Percentiles rank a stretch among this genome's conserved stretches.
phyloP scores from a whole-genome alignment of 495 filamentous ascomycete genomes.

The Podospora fimiseda region DNA sequence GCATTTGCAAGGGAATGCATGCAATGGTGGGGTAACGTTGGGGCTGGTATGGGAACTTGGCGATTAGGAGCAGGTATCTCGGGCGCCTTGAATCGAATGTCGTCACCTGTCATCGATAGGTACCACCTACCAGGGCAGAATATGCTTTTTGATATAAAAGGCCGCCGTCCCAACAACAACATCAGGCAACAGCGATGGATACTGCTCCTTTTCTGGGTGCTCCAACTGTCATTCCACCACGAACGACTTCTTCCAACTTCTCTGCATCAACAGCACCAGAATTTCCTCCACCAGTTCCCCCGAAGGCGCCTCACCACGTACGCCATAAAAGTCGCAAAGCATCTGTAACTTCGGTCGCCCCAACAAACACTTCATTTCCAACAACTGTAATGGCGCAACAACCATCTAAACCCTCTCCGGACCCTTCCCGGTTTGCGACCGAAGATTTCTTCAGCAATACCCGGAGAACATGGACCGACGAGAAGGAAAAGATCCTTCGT shows the following conservation, averaged over 20 bases:
- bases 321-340: constrained; percentile 32
- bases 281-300: constrained; percentile 17
- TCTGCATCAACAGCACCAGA: constrained; percentile 6
- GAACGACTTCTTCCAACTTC: constrained; percentile 57
- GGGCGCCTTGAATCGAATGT: background rate
- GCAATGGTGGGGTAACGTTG: background rate
- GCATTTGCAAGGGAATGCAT: too few species aligned
- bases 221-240: constrained; percentile 64
- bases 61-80: background rate
- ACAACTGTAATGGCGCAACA: constrained; percentile 27
- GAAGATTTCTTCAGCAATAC: constrained; percentile 38
- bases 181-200: constrained; percentile 2
- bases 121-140: too few species aligned
- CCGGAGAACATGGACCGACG: constrained; percentile 52
- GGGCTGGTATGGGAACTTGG: background rate
- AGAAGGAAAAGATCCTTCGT: constrained; percentile 73
- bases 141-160: background rate
- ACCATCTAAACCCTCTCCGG: constrained; percentile 28
- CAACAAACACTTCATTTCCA: constrained; percentile 23
- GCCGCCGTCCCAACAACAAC: background rate
- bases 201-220: constrained; percentile 42
- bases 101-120: constrained; percentile 1
- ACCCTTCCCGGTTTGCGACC: constrained; percentile 41
- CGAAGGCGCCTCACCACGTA: constrained; percentile 33
- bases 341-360: constrained; percentile 18